Evolutionary conservation across 2,329 filamentous ascomycete species (phyloP), one percentile per base, ranked within the genome.

Genomic region (Bertia moriformis): DNA sequence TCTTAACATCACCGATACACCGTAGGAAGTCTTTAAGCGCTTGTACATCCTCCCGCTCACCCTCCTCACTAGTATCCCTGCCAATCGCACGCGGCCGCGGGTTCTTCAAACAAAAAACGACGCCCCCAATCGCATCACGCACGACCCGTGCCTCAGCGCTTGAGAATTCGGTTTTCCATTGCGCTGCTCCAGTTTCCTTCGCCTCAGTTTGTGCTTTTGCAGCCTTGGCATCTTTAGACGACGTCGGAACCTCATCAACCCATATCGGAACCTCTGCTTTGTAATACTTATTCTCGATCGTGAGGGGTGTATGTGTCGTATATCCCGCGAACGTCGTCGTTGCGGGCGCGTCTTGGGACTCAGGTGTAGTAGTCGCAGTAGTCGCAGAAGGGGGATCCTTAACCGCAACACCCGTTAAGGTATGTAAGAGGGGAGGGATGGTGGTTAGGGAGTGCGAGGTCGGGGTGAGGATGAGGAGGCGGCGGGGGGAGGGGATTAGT

Each of bases 271-370:
- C 50, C 14, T 64, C 57, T 4, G 59, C 52, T 3, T 45, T 51
- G 43, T 65, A 66, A 46, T 66, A 66, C 45, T 57, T 60, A 32
- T 60, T 65, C 37, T 48, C 37, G 37, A 66, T 46, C 4, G 42
- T 48, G 19, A 65, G 49, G 4, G 61, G 61, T 2, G 57, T 49
- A 43, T 65, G 62, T 1, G 58, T 60, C 7, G 62, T 65, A 43
- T 65, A 65, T 14, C 62, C 62, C 10, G 62, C 58, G 45, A 64
- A 65, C 3, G 56, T 52, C n/a, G n/a, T 14, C n/a, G n/a, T n/a
- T n/a, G n/a, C n/a, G n/a, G n/a, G n/a, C n/a, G 18, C 14, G 30
- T 14, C 13, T n/a, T n/a, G n/a, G n/a, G n/a, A n/a, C n/a, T n/a
- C n/a, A 10, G 38, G 33, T 3, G 37, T n/a, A 38, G 24, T 17